Evolutionary conservation across 768 basidiomycete species (phyloP).

Genomic region (Multifurca ochricompacta): DNA sequence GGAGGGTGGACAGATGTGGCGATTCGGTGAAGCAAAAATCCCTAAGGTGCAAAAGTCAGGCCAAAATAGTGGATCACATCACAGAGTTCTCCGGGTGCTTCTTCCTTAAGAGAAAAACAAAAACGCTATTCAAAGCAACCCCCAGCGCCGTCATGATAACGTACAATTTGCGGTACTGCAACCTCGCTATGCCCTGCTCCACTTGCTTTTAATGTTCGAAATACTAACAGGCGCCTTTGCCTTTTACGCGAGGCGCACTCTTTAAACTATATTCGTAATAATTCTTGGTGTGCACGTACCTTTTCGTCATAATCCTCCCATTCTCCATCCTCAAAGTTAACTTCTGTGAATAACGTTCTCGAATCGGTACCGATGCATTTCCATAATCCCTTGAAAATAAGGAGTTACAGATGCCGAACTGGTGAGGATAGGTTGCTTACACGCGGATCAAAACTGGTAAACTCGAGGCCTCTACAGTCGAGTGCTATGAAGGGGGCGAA

Average conservation of each 20-base stretch:
- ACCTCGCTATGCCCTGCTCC: constrained; percentile 48
- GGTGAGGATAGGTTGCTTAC: constrained; percentile 32
- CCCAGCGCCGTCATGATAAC: background rate
- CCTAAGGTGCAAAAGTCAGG: background rate
- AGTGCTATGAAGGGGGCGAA: constrained; percentile 60
- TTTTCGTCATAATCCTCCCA: constrained; percentile 94
- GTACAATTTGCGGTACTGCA: background rate
- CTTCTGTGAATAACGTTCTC: constrained; percentile 50
- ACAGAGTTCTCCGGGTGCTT: background rate
- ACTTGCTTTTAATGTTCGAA: constrained; percentile 56
- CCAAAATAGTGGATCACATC: background rate
- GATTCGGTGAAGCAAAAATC: too few relatives aligned
- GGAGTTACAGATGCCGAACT: background rate
- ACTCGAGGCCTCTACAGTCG: constrained; percentile 85
- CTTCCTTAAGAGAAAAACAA: background rate
- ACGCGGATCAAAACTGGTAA: constrained; percentile 64
- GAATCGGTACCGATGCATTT: constrained; percentile 56
- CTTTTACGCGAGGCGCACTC: constrained; percentile 28
- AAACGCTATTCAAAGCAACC: background rate
- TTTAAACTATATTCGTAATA: background rate
- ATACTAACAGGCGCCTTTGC: constrained; percentile 58
- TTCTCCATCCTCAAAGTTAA: constrained; percentile 58
- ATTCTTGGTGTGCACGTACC: constrained; percentile 32
- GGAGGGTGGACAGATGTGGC: too few relatives aligned
- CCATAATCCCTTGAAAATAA: constrained; percentile 61